Percentiles rank a stretch among this genome's conserved stretches.
phyloP scores from a whole-genome alignment of 495 filamentous ascomycete genomes.

The Hamigera avellanea region DNA sequence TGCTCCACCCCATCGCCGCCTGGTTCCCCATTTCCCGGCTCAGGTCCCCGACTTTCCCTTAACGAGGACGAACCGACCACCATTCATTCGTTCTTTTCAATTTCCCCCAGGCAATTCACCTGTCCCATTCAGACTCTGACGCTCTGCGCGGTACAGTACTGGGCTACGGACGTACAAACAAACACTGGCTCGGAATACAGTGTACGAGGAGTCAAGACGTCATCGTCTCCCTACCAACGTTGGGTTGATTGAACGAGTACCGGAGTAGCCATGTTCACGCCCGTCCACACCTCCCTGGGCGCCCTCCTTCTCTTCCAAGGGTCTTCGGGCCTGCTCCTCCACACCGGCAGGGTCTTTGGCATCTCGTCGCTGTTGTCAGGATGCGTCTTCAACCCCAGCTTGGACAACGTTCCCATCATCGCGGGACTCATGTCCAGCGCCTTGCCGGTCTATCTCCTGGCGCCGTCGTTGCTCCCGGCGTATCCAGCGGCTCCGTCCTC shows the following conservation, averaged over 20 bases:
- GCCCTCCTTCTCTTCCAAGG: conserved; percentile 43
- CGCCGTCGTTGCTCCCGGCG: conserved; percentile 32
- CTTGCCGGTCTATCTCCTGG: conserved; percentile 23
- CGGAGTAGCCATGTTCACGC: conserved; percentile 46
- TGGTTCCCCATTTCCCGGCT: too few species aligned
- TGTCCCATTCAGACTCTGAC: too few species aligned
- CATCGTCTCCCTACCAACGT: too few species aligned
- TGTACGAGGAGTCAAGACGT: neutral
- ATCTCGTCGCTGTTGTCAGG: conserved; percentile 38
- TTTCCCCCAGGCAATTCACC: too few species aligned
- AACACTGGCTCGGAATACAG: too few species aligned
- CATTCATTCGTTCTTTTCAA: too few species aligned
- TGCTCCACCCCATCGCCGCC: too few species aligned
- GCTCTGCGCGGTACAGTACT: too few species aligned
- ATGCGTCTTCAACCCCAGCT: conserved; percentile 22
- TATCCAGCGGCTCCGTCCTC: conserved; percentile 24
- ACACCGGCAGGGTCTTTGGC: conserved; percentile 45
- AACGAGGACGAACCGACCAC: too few species aligned
- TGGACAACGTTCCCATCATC: conserved; percentile 36
- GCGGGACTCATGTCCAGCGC: conserved; percentile 35
- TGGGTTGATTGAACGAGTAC: conserved; percentile 1
- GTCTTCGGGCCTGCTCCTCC: conserved; percentile 39
- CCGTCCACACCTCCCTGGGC: conserved; percentile 42
- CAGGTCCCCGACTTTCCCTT: too few species aligned
- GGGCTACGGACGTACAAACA: too few species aligned